Evolutionary conservation across 2,329 filamentous ascomycete genomes (phyloP).

Genomic region (Neofusicoccum sp.): DNA sequence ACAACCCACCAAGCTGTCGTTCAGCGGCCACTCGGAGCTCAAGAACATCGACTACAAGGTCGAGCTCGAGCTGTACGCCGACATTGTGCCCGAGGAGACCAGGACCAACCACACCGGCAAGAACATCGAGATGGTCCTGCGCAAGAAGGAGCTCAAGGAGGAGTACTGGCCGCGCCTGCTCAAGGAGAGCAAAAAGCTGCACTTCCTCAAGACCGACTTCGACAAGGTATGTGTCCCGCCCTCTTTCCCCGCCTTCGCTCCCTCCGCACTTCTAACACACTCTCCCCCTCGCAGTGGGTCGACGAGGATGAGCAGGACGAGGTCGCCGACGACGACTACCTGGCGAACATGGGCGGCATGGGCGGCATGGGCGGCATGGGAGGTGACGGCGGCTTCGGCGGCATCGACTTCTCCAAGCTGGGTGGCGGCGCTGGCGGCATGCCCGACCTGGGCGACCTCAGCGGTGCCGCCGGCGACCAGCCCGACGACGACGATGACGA

Average conservation of each 20-base stretch:
- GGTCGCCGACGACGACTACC: constrained; percentile 60
- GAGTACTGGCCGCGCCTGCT: constrained; percentile 95
- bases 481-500: constrained; percentile 65
- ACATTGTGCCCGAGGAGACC: constrained; percentile 82
- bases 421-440: constrained; percentile 45
- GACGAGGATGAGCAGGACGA: constrained; percentile 98
- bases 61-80: constrained; percentile 81
- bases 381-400: constrained; percentile 70
- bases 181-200: constrained; percentile 84
- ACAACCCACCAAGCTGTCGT: constrained; percentile 72
- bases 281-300: constrained; percentile 63
- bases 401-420: constrained; percentile 93
- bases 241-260: not conserved
- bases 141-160: constrained; percentile 94
- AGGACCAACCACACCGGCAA: constrained; percentile 86
- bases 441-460: constrained; percentile 37
- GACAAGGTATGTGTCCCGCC: constrained; percentile 67
- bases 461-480: constrained; percentile 46
- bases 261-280: constrained; percentile 23
- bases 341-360: constrained; percentile 43
- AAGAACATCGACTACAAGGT: constrained; percentile 87
- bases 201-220: constrained; percentile 98
- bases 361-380: constrained; percentile 52
- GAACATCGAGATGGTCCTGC: constrained; percentile 84
- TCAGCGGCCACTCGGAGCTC: constrained; percentile 77